Evolutionary conservation across 2,329 filamentous ascomycete genomes (phyloP).

Genomic region (Fusarium stilboides): DNA sequence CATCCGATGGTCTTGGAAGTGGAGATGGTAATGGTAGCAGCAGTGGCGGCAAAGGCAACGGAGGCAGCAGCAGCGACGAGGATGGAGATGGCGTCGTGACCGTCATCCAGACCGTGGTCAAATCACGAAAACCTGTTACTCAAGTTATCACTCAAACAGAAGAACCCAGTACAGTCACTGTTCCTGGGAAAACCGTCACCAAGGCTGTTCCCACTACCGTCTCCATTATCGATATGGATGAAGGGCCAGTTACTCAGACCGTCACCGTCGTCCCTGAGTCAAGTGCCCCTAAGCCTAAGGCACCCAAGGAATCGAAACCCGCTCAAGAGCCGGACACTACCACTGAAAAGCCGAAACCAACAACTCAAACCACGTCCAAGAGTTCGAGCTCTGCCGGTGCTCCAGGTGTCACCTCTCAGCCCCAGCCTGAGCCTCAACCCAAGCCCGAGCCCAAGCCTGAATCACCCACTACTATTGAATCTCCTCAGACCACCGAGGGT

Average conservation of each 20-base stretch:
- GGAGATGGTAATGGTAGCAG: conserved; percentile 36
- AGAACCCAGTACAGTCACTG: conserved; percentile 50
- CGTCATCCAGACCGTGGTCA: conserved; percentile 55
- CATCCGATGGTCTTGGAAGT: conserved; percentile 40
- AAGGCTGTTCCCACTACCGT: conserved; percentile 52
- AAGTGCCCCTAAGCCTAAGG: conserved; percentile 22
- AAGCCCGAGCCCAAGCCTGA: conserved; percentile 25
- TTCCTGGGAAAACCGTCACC: conserved; percentile 47
- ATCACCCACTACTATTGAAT: conserved; percentile 11
- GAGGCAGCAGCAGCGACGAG: conserved; percentile 30
- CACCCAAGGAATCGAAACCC: conserved; percentile 12
- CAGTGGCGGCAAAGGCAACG: conserved; percentile 27
- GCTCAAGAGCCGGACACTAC: conserved; percentile 10
- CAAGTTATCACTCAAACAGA: conserved; percentile 49
- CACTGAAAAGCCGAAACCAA: conserved; percentile 4
- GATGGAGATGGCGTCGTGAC: conserved; percentile 50
- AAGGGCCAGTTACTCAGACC: conserved; percentile 44
- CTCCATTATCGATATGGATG: conserved; percentile 51
- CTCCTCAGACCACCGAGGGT: neutral
- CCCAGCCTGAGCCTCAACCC: conserved; percentile 20
- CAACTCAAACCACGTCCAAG: conserved; percentile 8
- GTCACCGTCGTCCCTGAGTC: conserved; percentile 50
- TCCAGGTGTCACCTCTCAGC: conserved; percentile 21
- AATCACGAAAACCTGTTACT: conserved; percentile 50
- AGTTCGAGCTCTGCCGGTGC: conserved; percentile 18